phyloP scores from a whole-genome alignment of 2,329 filamentous ascomycete genomes.

The Fusarium sp. region DNA sequence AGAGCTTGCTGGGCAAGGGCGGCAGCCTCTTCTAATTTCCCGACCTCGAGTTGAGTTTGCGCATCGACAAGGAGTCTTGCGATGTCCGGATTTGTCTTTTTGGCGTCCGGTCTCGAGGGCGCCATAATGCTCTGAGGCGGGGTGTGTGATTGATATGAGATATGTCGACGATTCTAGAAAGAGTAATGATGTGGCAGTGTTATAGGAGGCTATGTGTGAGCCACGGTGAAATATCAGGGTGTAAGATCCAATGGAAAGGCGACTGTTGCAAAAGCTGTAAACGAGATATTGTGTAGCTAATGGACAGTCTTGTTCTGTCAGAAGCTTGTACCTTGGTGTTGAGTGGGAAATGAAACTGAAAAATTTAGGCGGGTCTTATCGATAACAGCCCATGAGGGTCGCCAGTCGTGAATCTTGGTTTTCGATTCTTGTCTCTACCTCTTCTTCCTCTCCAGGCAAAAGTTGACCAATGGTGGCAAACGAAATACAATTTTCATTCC shows the following conservation, averaged over 20 bases:
- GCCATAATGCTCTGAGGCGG: conserved; percentile 47
- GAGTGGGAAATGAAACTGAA: conserved; percentile 37
- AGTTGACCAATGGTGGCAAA: not conserved
- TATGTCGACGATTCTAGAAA: not conserved
- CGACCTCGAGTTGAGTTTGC: conserved; percentile 52
- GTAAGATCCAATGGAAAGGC: not conserved
- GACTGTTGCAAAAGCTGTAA: not conserved
- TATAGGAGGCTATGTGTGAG: not conserved
- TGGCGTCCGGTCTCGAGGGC: conserved; percentile 50
- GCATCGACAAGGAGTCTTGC: conserved; percentile 50
- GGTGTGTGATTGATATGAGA: not conserved
- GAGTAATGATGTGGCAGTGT: not conserved
- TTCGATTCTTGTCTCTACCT: not conserved
- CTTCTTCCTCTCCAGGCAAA: not conserved
- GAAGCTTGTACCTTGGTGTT: conserved; percentile 31
- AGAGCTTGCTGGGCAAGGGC: conserved; percentile 54
- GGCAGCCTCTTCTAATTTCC: conserved; percentile 52
- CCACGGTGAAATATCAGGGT: not conserved
- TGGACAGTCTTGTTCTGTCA: conserved; percentile 22
- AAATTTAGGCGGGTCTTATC: conserved; percentile 45
- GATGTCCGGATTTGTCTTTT: conserved; percentile 47
- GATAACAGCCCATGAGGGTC: conserved; percentile 37
- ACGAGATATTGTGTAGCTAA: not conserved
- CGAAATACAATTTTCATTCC: not conserved
- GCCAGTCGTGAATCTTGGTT: not conserved